Base-by-base conservation (phyloP, 805 yeast genomes). In the Metschnikowia peoriensis region DNA sequence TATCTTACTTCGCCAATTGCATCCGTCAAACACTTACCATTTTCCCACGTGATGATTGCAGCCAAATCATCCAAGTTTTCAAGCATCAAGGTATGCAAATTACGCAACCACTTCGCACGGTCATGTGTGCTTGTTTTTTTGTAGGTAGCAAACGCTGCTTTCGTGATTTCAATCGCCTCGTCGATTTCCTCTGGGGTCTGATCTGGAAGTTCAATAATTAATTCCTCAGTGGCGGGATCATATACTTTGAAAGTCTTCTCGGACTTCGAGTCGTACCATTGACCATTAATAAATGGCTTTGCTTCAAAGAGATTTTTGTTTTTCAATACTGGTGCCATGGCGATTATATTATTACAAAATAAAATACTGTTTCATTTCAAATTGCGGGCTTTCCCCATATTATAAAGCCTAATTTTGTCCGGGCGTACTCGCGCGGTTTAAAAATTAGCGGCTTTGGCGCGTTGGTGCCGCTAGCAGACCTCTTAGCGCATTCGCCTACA, bases 1-100 rank as follows among this genome's bases (percentile, higher is more conserved):
- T 82, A 82, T 59, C 75, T 79, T 53, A 81, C 65, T 61, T 83
- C 86, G 49, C 85, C 85, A 10, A 62, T 62, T 8, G 85, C 78
- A 58, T 82, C 86, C 40, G 77, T 64, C 43, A 79, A 64, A 12
- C 83, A 71, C 63, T 82, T 82, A 55, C 87, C 86, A 61, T 82
- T 83, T 66, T 83, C 87, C 81, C 80, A 80, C 28, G 84, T 72
- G 41, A 81, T 63, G 49, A 83, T 70, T 47, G 77, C 76, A 14
- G 82, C 86, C 63, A 83, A 72, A 62, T 83, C 86, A 28, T 81
- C 85, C 44, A 68, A 60, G 59, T 83, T 80, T 53, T 82, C 85
- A 28, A 73, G 68, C 78, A 82, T 81, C 49, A 81, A 65, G 47
- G 78, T 66, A 66, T 67, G 75, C 59, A 82, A 55, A 44, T 76